Evolutionary conservation across 2,329 filamentous ascomycete species (phyloP).

Genomic region (Penicillium glabrum): DNA sequence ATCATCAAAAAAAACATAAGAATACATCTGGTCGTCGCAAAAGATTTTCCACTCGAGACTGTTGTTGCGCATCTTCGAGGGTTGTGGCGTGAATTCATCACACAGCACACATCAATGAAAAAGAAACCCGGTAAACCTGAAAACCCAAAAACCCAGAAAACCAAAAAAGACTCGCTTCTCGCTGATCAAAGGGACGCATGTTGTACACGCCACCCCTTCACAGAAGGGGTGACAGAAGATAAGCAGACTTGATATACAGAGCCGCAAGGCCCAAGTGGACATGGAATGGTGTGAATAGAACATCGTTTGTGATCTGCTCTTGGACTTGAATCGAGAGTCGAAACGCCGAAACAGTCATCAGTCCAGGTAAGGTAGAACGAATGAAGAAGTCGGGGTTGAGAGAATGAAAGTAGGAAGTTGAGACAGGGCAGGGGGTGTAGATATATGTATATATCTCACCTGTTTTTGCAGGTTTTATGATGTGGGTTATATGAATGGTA

Average conservation of each 20-base stretch:
- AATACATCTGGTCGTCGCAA: neutral
- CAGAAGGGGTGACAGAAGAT: conserved; percentile 4
- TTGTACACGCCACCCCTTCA: conserved; percentile 10
- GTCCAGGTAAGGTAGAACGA: neutral
- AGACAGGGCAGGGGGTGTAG: neutral
- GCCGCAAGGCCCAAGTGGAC: neutral
- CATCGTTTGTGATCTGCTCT: conserved; percentile 18
- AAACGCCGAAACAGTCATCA: conserved; percentile 15
- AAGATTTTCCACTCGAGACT: neutral
- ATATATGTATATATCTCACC: neutral
- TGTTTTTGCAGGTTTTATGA: neutral
- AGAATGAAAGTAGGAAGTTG: neutral
- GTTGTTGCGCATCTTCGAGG: neutral
- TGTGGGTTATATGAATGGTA: neutral
- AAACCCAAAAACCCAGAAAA: neutral
- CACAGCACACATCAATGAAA: neutral
- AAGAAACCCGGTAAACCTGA: neutral
- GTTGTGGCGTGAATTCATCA: neutral
- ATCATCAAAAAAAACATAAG: neutral
- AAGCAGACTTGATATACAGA: neutral
- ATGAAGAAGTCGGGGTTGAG: neutral
- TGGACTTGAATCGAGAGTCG: conserved; percentile 6
- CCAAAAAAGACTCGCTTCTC: conserved; percentile 10
- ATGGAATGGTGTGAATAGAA: conserved; percentile 8
- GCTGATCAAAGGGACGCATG: conserved; percentile 4